These are phyloP conservation scores for Microstegium vimineum DNA, from an alignment of 176 grass and related monocot species.

Conservation along the genomic window DNA sequence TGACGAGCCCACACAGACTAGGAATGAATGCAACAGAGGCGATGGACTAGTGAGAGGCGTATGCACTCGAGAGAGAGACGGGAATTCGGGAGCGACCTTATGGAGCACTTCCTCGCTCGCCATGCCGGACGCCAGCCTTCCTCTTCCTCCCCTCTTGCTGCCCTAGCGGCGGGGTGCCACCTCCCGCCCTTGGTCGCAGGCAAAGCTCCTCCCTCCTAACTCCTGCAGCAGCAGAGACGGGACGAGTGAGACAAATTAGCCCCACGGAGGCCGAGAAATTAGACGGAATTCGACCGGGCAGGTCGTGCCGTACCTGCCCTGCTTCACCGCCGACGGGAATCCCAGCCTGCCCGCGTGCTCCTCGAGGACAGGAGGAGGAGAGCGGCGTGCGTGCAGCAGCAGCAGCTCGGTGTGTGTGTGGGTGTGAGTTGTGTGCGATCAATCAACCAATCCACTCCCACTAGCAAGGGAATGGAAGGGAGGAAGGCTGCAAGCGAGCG, in stretches of 20 bases:
- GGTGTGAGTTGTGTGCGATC: not conserved
- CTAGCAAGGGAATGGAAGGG: not conserved
- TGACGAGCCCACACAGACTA: not conserved
- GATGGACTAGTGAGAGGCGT: slow-evolving; percentile 26
- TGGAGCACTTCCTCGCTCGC: slow-evolving; percentile 53
- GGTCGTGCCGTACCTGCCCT: slow-evolving; percentile 1
- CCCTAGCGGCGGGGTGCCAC: not conserved
- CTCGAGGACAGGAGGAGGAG: not conserved
- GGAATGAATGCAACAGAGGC: not conserved
- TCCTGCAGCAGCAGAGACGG: not conserved
- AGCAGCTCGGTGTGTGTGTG: not conserved
- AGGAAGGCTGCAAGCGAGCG: not conserved
- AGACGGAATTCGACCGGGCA: not conserved
- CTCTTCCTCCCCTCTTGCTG: not conserved
- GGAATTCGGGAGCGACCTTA: slow-evolving; percentile 42
- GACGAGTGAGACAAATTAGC: not conserved
- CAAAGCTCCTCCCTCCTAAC: not conserved
- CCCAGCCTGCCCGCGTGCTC: not conserved
- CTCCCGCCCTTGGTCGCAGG: not conserved
- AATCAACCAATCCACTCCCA: slow-evolving; percentile 19
- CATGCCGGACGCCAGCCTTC: slow-evolving; percentile 37
- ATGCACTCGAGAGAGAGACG: slow-evolving; percentile 38
- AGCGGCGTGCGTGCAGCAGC: not conserved
- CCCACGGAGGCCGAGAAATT: not conserved
- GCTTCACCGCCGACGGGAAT: not conserved